These are phyloP conservation scores for Phytopythium chamaehyphon DNA, from an alignment of 352 stramenopile species.

Conservation along the genomic window DNA sequence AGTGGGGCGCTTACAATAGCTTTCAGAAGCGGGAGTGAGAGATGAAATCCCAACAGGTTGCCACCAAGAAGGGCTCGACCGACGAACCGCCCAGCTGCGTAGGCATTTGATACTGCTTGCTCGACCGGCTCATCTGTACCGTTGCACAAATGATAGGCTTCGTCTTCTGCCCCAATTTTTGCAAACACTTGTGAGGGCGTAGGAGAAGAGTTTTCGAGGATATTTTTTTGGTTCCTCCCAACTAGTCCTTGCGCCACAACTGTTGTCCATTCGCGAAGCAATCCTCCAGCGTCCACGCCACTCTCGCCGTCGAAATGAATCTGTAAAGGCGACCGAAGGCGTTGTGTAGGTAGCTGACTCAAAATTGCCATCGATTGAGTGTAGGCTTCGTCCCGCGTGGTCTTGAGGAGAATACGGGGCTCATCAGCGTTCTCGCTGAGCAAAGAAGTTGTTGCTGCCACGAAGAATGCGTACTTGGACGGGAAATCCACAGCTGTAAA, in stretches of 20 bases:
- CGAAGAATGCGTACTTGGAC: constrained; percentile 27
- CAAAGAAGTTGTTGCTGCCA: constrained; percentile 13
- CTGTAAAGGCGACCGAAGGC: constrained; percentile 27
- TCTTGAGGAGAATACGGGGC: constrained; percentile 20
- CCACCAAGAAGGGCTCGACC: constrained; percentile 61
- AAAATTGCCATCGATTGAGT: constrained; percentile 31
- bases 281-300: constrained; percentile 58
- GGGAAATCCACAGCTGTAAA: constrained; percentile 10
- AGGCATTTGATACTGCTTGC: too few species aligned
- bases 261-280: constrained; percentile 74
- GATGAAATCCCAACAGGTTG: constrained; percentile 88
- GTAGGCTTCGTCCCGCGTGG: constrained; percentile 15
- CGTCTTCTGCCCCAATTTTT: too few species aligned
- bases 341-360: constrained; percentile 14
- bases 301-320: constrained; percentile 61
- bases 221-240: constrained; percentile 19
- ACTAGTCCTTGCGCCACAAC: constrained; percentile 38
- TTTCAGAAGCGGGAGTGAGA: constrained; percentile 94
- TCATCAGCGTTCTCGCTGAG: constrained; percentile 19
- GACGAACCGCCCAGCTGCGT: constrained; percentile 29
- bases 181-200: constrained; percentile 5
- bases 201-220: constrained; percentile 15
- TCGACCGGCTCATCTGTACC: too few species aligned
- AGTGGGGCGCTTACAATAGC: constrained; percentile 92
- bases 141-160: constrained; percentile 17